phyloP scores from a whole-genome alignment of 352 stramenopile genomes.

The Globisporangium alternatum region DNA sequence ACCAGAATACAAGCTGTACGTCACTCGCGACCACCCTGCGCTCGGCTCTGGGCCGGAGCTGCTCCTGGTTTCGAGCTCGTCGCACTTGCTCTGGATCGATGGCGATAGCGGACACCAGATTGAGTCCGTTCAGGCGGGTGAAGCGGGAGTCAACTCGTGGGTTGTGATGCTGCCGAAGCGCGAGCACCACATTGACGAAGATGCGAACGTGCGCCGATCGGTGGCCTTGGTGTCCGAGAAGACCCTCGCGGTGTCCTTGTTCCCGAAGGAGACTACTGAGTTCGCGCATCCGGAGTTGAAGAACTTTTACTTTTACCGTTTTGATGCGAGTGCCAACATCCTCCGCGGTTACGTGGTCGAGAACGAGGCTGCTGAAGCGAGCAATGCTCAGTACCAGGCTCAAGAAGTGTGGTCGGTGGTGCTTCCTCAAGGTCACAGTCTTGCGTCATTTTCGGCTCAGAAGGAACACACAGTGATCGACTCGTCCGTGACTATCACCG shows the following conservation, averaged over 20 bases:
- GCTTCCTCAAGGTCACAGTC: slow-evolving; percentile 47
- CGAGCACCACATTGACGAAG: slow-evolving; percentile 67
- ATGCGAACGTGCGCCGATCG: slow-evolving; percentile 44
- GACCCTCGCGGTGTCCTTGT: slow-evolving; percentile 55
- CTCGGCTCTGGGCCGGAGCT: slow-evolving; percentile 70
- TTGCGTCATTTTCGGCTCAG: slow-evolving; percentile 58
- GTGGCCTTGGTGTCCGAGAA: slow-evolving; percentile 56
- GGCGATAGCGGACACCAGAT: slow-evolving; percentile 58
- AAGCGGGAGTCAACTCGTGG: slow-evolving; percentile 30
- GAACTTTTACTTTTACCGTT: slow-evolving; percentile 84
- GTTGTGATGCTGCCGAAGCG: slow-evolving; percentile 74
- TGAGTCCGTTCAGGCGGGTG: slow-evolving; percentile 27
- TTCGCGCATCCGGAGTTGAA: slow-evolving; percentile 52
- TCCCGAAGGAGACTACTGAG: slow-evolving; percentile 39
- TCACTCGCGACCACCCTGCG: slow-evolving; percentile 75
- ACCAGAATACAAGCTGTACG: slow-evolving; percentile 65
- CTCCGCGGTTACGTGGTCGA: slow-evolving; percentile 64
- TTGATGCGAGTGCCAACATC: slow-evolving; percentile 37
- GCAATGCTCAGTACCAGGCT: slow-evolving; percentile 32
- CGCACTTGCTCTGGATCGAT: slow-evolving; percentile 67
- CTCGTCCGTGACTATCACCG: slow-evolving; percentile 81
- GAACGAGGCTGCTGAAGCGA: slow-evolving; percentile 16
- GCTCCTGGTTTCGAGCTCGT: slow-evolving; percentile 59
- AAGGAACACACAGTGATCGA: slow-evolving; percentile 66
- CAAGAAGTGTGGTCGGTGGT: slow-evolving; percentile 69